phyloP scores from a whole-genome alignment of 208 protist genomes.

The Sergeia podlipaevii region DNA sequence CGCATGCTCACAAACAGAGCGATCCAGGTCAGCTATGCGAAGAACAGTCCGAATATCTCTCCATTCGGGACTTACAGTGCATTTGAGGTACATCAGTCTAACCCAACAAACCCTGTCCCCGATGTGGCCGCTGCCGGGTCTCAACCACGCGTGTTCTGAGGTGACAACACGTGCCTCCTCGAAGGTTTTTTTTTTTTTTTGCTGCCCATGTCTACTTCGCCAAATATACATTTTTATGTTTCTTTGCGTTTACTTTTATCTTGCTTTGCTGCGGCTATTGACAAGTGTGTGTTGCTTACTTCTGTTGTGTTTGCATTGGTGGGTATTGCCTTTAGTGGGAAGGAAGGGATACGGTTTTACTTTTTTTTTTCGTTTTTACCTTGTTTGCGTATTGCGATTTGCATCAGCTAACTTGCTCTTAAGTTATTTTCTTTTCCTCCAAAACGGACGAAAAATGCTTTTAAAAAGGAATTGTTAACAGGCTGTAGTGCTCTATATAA shows the following conservation, averaged over 20 bases:
- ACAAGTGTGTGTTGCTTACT: too few relatives aligned
- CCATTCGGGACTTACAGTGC: slow-evolving; percentile 76
- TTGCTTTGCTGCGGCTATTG: too few relatives aligned
- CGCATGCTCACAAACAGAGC: slow-evolving; percentile 85
- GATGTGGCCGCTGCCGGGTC: slow-evolving; percentile 51
- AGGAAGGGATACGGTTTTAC: too few relatives aligned
- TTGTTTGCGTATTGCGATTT: too few relatives aligned
- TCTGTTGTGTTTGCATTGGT: too few relatives aligned
- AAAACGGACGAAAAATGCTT: too few relatives aligned
- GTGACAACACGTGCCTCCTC: background rate
- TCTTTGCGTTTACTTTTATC: slow-evolving; percentile 11
- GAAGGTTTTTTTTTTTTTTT: slow-evolving; percentile 17
- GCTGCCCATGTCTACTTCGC: slow-evolving; percentile 6
- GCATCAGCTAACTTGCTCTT: too few relatives aligned
- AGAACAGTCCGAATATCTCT: slow-evolving; percentile 85
- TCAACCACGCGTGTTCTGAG: slow-evolving; percentile 28
- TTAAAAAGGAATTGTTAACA: too few relatives aligned
- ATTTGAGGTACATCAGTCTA: slow-evolving; percentile 74
- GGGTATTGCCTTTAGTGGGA: too few relatives aligned
- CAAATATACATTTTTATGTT: slow-evolving; percentile 4
- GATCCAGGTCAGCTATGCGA: slow-evolving; percentile 89
- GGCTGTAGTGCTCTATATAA: too few relatives aligned
- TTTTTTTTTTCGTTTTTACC: too few relatives aligned
- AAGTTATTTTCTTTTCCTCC: too few relatives aligned
- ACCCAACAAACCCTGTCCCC: slow-evolving; percentile 82